A percentile compares a stretch with the other conserved stretches of the same genome.
Evolutionary conservation across 495 filamentous ascomycete genomes (phyloP).

Genomic region (Massariosphaeria phaeospora): DNA sequence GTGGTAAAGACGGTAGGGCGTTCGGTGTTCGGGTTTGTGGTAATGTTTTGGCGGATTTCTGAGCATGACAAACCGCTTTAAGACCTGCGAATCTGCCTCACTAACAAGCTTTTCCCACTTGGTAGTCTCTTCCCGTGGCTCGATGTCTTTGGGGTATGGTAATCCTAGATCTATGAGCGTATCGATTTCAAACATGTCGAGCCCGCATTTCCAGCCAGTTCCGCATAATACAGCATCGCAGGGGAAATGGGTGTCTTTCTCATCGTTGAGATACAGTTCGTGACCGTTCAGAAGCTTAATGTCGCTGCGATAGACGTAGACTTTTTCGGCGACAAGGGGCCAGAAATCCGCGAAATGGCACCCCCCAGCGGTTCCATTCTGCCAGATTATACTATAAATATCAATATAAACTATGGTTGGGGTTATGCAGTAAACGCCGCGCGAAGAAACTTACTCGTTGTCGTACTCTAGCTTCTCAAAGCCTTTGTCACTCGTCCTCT

Average conservation of each 20-base stretch:
- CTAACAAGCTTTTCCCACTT: neutral
- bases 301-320: neutral
- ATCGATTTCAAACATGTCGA: neutral
- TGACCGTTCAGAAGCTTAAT: neutral
- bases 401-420: neutral
- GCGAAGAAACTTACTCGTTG: conserved; percentile 4
- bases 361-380: neutral
- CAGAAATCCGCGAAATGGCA: conserved; percentile 3
- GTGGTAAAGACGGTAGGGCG: conserved; percentile 8
- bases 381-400: neutral
- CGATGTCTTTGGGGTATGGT: neutral
- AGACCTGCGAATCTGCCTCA: neutral
- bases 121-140: neutral
- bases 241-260: neutral
- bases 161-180: neutral
- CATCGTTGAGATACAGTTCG: neutral
- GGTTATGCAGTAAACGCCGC: too few relatives aligned
- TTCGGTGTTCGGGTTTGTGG: neutral
- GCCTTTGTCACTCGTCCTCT: neutral
- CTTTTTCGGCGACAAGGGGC: neutral
- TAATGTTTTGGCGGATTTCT: neutral
- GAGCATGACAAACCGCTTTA: neutral
- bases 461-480: conserved; percentile 17
- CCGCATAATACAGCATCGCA: conserved; percentile 6
- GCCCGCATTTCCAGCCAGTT: neutral